Evolutionary conservation across 768 basidiomycete species (phyloP), one percentile per base, ranked within the genome.

Genomic region (Gloeostereum incarnatum): DNA sequence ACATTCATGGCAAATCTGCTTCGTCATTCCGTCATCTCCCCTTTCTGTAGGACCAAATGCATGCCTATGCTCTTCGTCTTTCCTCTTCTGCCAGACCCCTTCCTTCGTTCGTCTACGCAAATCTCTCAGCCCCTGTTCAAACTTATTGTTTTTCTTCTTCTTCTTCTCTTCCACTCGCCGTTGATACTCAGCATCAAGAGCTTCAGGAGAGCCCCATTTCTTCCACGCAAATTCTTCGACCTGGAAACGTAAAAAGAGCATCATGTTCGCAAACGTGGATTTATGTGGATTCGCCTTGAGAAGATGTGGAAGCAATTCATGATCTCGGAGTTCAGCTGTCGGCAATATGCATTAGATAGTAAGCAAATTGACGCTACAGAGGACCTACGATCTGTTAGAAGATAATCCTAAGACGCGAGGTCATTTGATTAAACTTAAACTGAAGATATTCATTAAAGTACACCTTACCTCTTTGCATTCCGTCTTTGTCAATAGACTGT

Each of bases 231-330:
- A 97, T 31, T 81, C 87, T 57, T 99, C 96, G 2, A 96, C 89
- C 57, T 98, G 94, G 52, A 67, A 83, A 23, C 96, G 79, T 4
- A 97, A 68, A 61, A 86, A 98, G 16, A 99, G 71, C 96, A 98
- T 98, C 96, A 98, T 98, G 66, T 98, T 99, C 24, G 87, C 86
- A 54, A 87, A 98, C 0, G 89, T 93, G 8, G 91, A 85, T 46
- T 87, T 84, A 63, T 96, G 92, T 3, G 90, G 93, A 56, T 97
- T 97, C 14, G 89, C 85, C 53, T 93, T 90, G 41, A 98, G 70
- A 18, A 94, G 66, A 57, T 99, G 96, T 0, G 94, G 96, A 46
- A 99, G 73, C 13, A 84, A 63, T 49, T 96, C 89, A 50, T 87
- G 78, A 54, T 99, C 96, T 40, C 84, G 80, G 19, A 99, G 68